Evolutionary conservation across 441 rosid species (phyloP).

Genomic region (Codiaeum variegatum): DNA sequence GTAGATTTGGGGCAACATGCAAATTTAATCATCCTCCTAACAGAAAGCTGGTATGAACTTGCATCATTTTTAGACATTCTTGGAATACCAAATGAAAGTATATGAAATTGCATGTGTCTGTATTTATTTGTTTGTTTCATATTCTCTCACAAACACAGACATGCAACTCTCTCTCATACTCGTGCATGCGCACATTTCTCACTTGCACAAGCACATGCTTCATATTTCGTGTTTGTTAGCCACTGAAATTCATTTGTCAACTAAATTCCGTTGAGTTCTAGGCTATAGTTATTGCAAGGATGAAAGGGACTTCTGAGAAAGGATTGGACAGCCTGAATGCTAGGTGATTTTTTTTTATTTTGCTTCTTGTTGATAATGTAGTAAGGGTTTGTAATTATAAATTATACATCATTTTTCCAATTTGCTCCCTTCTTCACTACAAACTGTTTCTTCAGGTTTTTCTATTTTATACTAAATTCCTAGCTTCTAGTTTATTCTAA

Average conservation of each 20-base stretch:
- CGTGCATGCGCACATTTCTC: neutral
- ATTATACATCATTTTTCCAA: neutral
- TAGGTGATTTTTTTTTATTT: constrained; percentile 63
- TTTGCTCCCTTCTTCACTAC: no score
- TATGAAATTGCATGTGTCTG: neutral
- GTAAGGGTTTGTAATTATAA: neutral
- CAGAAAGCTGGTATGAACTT: constrained; percentile 79
- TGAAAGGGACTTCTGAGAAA: constrained; percentile 93
- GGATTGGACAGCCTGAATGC: constrained; percentile 93
- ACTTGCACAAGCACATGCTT: neutral
- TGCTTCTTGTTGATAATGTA: neutral
- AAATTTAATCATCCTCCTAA: constrained; percentile 96
- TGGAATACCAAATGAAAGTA: constrained; percentile 16
- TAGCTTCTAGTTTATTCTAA: no score
- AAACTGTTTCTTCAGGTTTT: no score
- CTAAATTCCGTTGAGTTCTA: constrained; percentile 30
- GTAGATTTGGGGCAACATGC: constrained; percentile 92
- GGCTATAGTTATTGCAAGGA: constrained; percentile 92
- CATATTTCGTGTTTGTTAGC: constrained; percentile 12
- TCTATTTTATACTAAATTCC: no score
- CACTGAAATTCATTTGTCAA: constrained; percentile 20
- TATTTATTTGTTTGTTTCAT: neutral
- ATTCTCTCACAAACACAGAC: neutral
- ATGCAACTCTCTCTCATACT: neutral
- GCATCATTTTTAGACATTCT: constrained; percentile 22